phyloP scores from a whole-genome alignment of 495 filamentous ascomycete genomes.

The Lasiosphaeris hirsuta region DNA sequence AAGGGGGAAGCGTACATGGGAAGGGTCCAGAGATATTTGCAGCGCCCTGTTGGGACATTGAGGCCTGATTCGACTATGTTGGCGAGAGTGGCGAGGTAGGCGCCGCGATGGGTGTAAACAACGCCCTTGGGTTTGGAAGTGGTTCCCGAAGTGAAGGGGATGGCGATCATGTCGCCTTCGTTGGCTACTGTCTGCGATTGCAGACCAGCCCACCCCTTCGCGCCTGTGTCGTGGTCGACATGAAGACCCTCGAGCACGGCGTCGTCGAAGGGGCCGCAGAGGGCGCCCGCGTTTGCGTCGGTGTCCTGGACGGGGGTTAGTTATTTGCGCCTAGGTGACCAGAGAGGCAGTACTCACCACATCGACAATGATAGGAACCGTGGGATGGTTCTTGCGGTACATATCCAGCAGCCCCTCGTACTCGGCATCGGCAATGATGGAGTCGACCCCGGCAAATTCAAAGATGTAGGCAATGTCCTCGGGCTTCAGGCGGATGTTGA shows the following conservation, averaged over 20 bases:
- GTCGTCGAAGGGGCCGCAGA: slow-evolving; percentile 77
- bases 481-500: slow-evolving; percentile 86
- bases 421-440: slow-evolving; percentile 85
- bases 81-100: slow-evolving; percentile 77
- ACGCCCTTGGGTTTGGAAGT: slow-evolving; percentile 93
- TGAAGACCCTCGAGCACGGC: slow-evolving; percentile 77
- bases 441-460: slow-evolving; percentile 75
- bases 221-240: slow-evolving; percentile 59
- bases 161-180: slow-evolving; percentile 80
- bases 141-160: slow-evolving; percentile 84
- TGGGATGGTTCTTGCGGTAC: slow-evolving; percentile 56
- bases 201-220: slow-evolving; percentile 74
- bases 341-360: slow-evolving; percentile 25
- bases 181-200: slow-evolving; percentile 56
- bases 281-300: slow-evolving; percentile 68
- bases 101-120: slow-evolving; percentile 82
- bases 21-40: slow-evolving; percentile 86
- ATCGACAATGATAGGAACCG: slow-evolving; percentile 72
- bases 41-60: slow-evolving; percentile 63
- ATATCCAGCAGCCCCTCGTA: slow-evolving; percentile 64
- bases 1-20: slow-evolving; percentile 57
- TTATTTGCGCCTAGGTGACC: background rate
- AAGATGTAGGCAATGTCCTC: slow-evolving; percentile 93
- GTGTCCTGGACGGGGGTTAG: slow-evolving; percentile 55
- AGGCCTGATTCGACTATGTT: slow-evolving; percentile 88